phyloP scores from a whole-genome alignment of 495 filamentous ascomycete species.

The Umbilicaria muhlenbergii region DNA sequence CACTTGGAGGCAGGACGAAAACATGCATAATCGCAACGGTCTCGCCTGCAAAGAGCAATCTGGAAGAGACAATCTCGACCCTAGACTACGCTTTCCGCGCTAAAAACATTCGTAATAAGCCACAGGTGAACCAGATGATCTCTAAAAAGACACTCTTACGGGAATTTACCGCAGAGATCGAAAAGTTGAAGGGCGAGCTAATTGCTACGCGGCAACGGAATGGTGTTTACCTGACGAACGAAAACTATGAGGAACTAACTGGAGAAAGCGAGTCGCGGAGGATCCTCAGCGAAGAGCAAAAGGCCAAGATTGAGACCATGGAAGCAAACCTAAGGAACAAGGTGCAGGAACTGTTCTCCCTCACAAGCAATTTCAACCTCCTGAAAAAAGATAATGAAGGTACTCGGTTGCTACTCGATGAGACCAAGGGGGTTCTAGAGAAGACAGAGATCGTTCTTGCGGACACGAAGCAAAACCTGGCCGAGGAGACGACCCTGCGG shows the following conservation, averaged over 20 bases:
- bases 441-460: constrained; percentile 73
- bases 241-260: constrained; percentile 72
- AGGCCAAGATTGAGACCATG: constrained; percentile 81
- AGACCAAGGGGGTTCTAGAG: constrained; percentile 64
- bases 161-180: constrained; percentile 87
- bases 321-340: constrained; percentile 81
- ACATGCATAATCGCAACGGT: constrained; percentile 98
- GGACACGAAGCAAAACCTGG: constrained; percentile 55
- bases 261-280: constrained; percentile 84
- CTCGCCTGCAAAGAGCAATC: constrained; percentile 82
- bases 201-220: constrained; percentile 88
- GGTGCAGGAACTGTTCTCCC: constrained; percentile 70
- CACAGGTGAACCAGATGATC: constrained; percentile 79
- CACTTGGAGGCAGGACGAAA: constrained; percentile 85
- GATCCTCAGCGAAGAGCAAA: constrained; percentile 83
- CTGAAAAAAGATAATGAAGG: constrained; percentile 77
- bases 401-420: constrained; percentile 51
- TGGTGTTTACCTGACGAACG: constrained; percentile 80
- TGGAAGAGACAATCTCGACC: constrained; percentile 96
- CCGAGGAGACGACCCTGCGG: constrained; percentile 64
- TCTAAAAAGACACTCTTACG: constrained; percentile 81
- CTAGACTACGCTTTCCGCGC: constrained; percentile 94
- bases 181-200: constrained; percentile 83
- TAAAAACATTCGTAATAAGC: constrained; percentile 97
- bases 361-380: constrained; percentile 70